Evolutionary conservation across 495 filamentous ascomycete genomes (phyloP).

Genomic region (Astrothelium macrocarpum): DNA sequence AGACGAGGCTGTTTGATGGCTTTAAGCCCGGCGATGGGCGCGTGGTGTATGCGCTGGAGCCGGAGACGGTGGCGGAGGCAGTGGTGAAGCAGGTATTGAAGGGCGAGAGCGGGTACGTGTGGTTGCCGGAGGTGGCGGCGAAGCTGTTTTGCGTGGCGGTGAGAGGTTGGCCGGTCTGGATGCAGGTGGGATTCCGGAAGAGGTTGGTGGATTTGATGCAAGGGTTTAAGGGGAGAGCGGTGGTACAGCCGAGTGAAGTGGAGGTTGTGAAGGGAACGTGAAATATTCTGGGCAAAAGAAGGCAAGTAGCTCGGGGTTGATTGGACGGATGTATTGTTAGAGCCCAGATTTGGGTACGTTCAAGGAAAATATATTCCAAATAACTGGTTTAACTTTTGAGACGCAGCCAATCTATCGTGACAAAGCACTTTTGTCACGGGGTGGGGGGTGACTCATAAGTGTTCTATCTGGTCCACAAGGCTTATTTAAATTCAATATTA

Average conservation of each 20-base stretch:
- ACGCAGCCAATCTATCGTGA: no score
- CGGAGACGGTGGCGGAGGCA: slow-evolving; percentile 57
- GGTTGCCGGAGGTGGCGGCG: slow-evolving; percentile 36
- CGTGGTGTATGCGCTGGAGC: slow-evolving; percentile 45
- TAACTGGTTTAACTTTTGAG: no score
- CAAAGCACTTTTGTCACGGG: no score
- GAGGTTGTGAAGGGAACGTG: not conserved
- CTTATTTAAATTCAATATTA: no score
- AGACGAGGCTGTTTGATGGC: slow-evolving; percentile 51
- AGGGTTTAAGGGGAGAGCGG: slow-evolving; percentile 20
- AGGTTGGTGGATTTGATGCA: slow-evolving; percentile 20
- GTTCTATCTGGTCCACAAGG: no score
- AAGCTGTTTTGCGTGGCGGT: slow-evolving; percentile 30
- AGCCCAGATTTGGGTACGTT: no score
- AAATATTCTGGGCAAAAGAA: no score
- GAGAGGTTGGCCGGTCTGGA: slow-evolving; percentile 37
- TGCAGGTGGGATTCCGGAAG: slow-evolving; percentile 30
- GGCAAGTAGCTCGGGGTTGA: no score
- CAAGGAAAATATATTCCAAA: no score
- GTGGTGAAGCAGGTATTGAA: slow-evolving; percentile 49
- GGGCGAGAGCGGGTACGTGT: slow-evolving; percentile 49
- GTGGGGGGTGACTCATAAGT: no score
- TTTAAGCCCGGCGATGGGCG: slow-evolving; percentile 46
- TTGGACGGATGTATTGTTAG: no score
- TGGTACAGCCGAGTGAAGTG: slow-evolving; percentile 23